A percentile compares a stretch with the other conserved stretches of the same genome.
These are phyloP conservation scores for Heterobasidion occidentale DNA, from an alignment of 1,284 basidiomycete genomes.

Conservation along the genomic window DNA sequence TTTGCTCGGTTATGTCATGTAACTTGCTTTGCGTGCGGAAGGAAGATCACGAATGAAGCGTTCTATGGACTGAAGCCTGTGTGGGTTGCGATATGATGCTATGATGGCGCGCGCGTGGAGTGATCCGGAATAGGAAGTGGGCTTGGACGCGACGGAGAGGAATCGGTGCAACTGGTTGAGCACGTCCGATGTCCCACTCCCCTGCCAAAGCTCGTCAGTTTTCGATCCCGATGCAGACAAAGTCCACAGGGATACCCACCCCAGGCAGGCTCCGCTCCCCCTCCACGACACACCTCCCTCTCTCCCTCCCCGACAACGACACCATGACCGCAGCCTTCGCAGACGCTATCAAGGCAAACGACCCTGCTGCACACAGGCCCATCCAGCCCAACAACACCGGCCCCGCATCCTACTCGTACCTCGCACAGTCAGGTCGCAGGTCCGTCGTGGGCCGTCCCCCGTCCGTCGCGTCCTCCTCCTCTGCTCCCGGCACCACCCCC, in stretches of 20 bases:
- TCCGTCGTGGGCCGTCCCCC: conserved; percentile 29
- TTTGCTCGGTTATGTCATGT: too few relatives aligned
- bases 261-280: conserved; percentile 64
- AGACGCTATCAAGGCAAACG: conserved; percentile 71
- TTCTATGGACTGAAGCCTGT: too few relatives aligned
- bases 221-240: conserved; percentile 53
- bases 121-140: too few relatives aligned
- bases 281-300: conserved; percentile 31
- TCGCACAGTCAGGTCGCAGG: conserved; percentile 28
- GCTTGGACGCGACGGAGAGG: too few relatives aligned
- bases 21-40: too few relatives aligned
- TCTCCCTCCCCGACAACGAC: conserved; percentile 37
- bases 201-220: conserved; percentile 48
- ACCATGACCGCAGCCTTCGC: conserved; percentile 59
- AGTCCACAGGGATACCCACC: conserved; percentile 53
- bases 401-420: conserved; percentile 21
- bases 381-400: conserved; percentile 31
- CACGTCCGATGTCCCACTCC: conserved; percentile 32
- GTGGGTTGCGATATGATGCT: too few relatives aligned
- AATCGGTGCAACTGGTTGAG: background rate
- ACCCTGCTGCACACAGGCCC: conserved; percentile 61
- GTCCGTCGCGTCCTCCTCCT: conserved; percentile 29
- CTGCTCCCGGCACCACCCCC: conserved; percentile 37
- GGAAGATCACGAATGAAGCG: too few relatives aligned
- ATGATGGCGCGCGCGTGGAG: too few relatives aligned